Conservation (phyloP, 2,329 filamentous ascomycete species). For the Colletotrichum endophyticum region DNA sequence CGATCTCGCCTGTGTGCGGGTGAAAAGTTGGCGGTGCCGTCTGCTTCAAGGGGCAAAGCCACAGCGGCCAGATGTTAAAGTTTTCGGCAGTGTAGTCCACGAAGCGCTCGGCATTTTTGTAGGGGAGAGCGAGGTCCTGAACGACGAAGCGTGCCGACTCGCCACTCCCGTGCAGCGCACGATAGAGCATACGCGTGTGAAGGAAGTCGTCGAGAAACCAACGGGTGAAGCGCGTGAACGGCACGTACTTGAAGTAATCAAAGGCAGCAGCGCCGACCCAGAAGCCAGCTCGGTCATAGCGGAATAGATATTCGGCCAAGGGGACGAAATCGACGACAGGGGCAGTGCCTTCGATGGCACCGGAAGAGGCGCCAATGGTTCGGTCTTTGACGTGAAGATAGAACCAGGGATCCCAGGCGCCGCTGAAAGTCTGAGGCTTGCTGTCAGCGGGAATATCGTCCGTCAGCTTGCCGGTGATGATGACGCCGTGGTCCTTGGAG, state of each 20-base stretch:
- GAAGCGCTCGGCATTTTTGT: slow-evolving; percentile 55
- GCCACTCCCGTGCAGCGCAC: slow-evolving; percentile 71
- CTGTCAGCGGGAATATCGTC: slow-evolving; percentile 52
- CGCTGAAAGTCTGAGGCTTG: slow-evolving; percentile 59
- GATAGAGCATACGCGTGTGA: slow-evolving; percentile 77
- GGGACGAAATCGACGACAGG: slow-evolving; percentile 62
- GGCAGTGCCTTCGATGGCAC: slow-evolving; percentile 23
- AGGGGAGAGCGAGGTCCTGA: slow-evolving; percentile 69
- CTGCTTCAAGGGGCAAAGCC: slow-evolving; percentile 61
- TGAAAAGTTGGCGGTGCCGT: slow-evolving; percentile 58
- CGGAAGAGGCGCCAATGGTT: slow-evolving; percentile 32
- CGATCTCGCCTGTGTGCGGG: slow-evolving; percentile 49
- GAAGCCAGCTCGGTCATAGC: slow-evolving; percentile 78
- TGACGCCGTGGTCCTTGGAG: slow-evolving; percentile 64
- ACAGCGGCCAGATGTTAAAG: slow-evolving; percentile 64
- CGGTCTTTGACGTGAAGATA: slow-evolving; percentile 70
- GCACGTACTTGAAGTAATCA: slow-evolving; percentile 67
- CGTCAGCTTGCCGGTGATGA: slow-evolving; percentile 68
- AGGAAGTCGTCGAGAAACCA: slow-evolving; percentile 76
- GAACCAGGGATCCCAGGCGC: slow-evolving; percentile 74
- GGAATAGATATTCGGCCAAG: slow-evolving; percentile 75
- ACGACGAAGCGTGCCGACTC: slow-evolving; percentile 70
- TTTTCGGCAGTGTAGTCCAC: slow-evolving; percentile 57
- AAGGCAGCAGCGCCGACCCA: slow-evolving; percentile 74
- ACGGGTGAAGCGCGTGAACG: slow-evolving; percentile 69